Evolutionary conservation across 2,329 filamentous ascomycete species (phyloP).

Genomic region (Pseudogymnoascus pannorum): DNA sequence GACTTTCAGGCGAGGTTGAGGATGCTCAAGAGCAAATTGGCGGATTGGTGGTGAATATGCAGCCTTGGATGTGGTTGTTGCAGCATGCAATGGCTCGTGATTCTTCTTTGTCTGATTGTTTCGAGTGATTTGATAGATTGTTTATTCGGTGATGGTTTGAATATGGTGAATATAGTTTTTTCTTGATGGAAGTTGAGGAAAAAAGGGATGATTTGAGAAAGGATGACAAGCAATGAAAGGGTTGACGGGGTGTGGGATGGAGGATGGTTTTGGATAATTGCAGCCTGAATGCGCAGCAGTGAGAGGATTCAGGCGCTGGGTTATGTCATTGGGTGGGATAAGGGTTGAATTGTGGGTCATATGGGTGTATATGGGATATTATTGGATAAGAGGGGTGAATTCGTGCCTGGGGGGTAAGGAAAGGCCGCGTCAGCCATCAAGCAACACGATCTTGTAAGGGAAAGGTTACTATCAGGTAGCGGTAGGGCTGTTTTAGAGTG

Average conservation of each 20-base stretch:
- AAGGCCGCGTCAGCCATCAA: slow-evolving; percentile 1
- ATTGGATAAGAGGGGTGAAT: background rate
- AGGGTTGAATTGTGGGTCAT: background rate
- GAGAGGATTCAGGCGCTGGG: slow-evolving; percentile 1
- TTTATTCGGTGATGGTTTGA: background rate
- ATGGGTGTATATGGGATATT: background rate
- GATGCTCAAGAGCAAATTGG: background rate
- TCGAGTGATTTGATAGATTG: background rate
- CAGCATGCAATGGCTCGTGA: background rate
- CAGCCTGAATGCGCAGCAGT: slow-evolving; percentile 5
- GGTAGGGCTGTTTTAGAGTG: slow-evolving; percentile 7
- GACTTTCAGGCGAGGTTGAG: background rate
- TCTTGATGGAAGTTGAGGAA: background rate
- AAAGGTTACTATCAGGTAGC: background rate
- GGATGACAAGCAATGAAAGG: background rate
- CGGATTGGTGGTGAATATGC: background rate
- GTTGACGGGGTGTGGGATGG: background rate
- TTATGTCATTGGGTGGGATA: background rate
- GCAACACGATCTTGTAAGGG: background rate
- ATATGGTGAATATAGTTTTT: background rate
- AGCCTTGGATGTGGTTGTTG: background rate
- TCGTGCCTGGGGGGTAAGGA: background rate
- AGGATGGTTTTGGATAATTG: slow-evolving; percentile 1
- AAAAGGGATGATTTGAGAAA: background rate
- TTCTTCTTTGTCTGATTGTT: background rate